Percentiles rank a stretch among this genome's conserved stretches.
phyloP scores from a whole-genome alignment of 2,329 filamentous ascomycete species.

The Paramyrothecium roridum region DNA sequence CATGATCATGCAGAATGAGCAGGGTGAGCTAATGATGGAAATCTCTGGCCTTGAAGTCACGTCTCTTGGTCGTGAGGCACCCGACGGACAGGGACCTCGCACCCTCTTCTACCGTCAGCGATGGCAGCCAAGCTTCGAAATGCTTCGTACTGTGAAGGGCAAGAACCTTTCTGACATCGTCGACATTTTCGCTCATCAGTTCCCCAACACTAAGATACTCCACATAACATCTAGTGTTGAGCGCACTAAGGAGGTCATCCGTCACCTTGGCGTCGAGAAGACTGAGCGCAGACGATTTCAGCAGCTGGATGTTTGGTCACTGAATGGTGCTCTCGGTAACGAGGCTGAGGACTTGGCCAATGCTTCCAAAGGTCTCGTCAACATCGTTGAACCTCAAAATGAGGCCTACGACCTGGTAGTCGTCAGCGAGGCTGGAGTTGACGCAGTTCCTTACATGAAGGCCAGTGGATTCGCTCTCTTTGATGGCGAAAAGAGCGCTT shows the following conservation, averaged over 20 bases:
- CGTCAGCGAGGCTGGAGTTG: slow-evolving; percentile 13
- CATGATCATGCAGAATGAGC: slow-evolving; percentile 14
- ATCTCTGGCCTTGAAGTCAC: slow-evolving; percentile 17
- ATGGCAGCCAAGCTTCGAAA: slow-evolving; percentile 19
- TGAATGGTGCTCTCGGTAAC: slow-evolving; percentile 5
- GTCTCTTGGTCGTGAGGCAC: slow-evolving; percentile 14
- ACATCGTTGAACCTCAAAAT: slow-evolving; percentile 9
- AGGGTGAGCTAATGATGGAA: slow-evolving; percentile 15
- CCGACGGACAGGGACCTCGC: slow-evolving; percentile 12
- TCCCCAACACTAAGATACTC: slow-evolving; percentile 16
- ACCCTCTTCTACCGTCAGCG: slow-evolving; percentile 17
- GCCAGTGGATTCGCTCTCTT: slow-evolving; percentile 48
- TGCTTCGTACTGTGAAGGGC: slow-evolving; percentile 10
- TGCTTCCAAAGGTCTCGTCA: slow-evolving; percentile 7
- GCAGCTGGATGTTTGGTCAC: slow-evolving; percentile 14
- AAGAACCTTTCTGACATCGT: slow-evolving; percentile 11
- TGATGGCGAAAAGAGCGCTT: slow-evolving; percentile 10
- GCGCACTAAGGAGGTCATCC: slow-evolving; percentile 8
- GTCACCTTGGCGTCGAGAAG: slow-evolving; percentile 10
- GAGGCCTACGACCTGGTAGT: slow-evolving; percentile 14
- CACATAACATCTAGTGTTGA: slow-evolving; percentile 13
- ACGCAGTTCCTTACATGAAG: slow-evolving; percentile 11
- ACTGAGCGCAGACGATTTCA: slow-evolving; percentile 14
- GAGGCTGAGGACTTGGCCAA: slow-evolving; percentile 6
- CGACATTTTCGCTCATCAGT: slow-evolving; percentile 18